phyloP scores from a whole-genome alignment of 306 rosid species.

The Prunus campanulata region DNA sequence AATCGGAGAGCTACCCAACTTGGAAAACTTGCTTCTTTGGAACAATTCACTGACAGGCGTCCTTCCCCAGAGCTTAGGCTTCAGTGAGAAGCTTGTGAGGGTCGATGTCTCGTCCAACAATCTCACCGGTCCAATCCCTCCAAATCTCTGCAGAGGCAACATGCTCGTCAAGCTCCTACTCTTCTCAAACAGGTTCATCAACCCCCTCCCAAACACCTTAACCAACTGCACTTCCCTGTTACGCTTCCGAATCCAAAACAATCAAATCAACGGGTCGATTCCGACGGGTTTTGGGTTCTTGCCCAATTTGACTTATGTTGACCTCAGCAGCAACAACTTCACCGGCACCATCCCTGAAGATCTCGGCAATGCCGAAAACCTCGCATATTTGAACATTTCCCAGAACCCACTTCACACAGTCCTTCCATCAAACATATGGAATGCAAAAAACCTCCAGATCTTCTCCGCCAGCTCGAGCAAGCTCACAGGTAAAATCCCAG shows the following conservation, averaged over 20 bases:
- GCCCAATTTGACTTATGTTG: constrained; percentile 60
- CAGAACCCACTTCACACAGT: constrained; percentile 46
- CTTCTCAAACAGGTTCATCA: constrained; percentile 49
- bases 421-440: constrained; percentile 68
- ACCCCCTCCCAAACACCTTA: constrained; percentile 45
- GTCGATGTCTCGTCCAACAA: constrained; percentile 78
- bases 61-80: constrained; percentile 69
- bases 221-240: constrained; percentile 51
- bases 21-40: constrained; percentile 51
- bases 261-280: constrained; percentile 61
- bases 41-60: constrained; percentile 72
- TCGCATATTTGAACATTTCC: constrained; percentile 68
- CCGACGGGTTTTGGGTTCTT: constrained; percentile 57
- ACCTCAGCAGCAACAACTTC: constrained; percentile 72
- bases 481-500: constrained; percentile 66
- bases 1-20: constrained; percentile 67
- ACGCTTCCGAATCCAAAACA: constrained; percentile 72
- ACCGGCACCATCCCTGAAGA: constrained; percentile 59
- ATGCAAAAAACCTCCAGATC: constrained; percentile 48
- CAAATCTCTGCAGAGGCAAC: constrained; percentile 56
- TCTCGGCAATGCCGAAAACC: constrained; percentile 53
- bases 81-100: constrained; percentile 39
- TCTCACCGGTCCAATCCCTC: constrained; percentile 75
- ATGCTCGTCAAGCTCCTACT: constrained; percentile 56
- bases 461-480: constrained; percentile 66